A percentile compares a stretch with the other conserved stretches of the same genome.
Evolutionary conservation across 495 filamentous ascomycete genomes (phyloP).

Genomic region (Cudoniella acicularis): DNA sequence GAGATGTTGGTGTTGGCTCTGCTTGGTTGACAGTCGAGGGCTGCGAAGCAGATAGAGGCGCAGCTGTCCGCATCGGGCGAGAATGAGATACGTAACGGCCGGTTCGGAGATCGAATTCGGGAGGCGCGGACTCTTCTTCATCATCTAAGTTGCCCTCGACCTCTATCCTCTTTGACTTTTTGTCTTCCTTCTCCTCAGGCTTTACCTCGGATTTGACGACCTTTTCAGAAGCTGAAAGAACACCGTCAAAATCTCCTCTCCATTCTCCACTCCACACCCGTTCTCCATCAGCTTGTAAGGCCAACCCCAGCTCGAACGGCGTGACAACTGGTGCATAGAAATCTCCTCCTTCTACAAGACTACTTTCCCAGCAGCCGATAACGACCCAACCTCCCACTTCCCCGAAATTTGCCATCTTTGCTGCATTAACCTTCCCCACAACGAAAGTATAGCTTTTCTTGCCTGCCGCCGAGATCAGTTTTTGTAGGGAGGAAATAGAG

Average conservation of each 20-base stretch:
- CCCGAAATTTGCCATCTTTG: slow-evolving; percentile 93
- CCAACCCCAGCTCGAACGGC: slow-evolving; percentile 81
- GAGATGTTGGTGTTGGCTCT: slow-evolving; percentile 19
- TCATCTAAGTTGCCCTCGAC: slow-evolving; percentile 30
- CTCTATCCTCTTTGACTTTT: background rate
- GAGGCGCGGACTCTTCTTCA: slow-evolving; percentile 62
- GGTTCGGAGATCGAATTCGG: slow-evolving; percentile 88
- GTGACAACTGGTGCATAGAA: slow-evolving; percentile 87
- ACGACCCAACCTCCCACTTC: slow-evolving; percentile 97
- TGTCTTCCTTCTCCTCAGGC: background rate
- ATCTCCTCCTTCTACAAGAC: slow-evolving; percentile 57
- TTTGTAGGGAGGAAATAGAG: slow-evolving; percentile 67
- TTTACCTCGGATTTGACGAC: background rate
- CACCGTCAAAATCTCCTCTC: slow-evolving; percentile 66
- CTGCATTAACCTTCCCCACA: slow-evolving; percentile 92
- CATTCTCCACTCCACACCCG: slow-evolving; percentile 75
- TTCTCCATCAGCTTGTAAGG: slow-evolving; percentile 62
- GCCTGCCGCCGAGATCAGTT: slow-evolving; percentile 66
- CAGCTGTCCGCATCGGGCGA: slow-evolving; percentile 61
- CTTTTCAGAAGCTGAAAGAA: slow-evolving; percentile 38
- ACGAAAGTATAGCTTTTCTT: slow-evolving; percentile 97
- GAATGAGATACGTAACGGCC: slow-evolving; percentile 81
- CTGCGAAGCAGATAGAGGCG: slow-evolving; percentile 9
- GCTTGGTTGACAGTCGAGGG: slow-evolving; percentile 22
- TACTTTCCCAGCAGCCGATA: slow-evolving; percentile 97